Evolutionary conservation across 2,329 filamentous ascomycete species (phyloP), one percentile per base, ranked within the genome.

Genomic region (Onygenales sp.): DNA sequence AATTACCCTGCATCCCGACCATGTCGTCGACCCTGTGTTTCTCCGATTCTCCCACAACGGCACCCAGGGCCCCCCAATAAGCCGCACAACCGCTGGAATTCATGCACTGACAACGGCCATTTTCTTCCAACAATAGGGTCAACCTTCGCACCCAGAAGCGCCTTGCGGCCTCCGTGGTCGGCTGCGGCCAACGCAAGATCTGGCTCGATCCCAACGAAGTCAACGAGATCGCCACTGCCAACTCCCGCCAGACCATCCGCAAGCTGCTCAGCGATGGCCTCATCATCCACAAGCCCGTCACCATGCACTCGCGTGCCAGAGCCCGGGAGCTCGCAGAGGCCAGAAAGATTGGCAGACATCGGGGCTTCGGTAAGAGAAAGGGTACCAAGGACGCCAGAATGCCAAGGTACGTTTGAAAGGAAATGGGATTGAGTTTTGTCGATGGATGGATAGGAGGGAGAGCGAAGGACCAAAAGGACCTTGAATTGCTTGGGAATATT

Each of bases 291-390:
- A 98, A 98, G 86, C 94, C 94, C 73, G 91, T 96, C 73, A 96
- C 92, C 73, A 95, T 96, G 89, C 93, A 98, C 88, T 97, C 93
- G 68, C 88, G 94, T 79, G 85, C 88, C 70, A 89, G 93, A 72
- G 93, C 93, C 72, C 88, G 94, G 71, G 91, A 93, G 78, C 83
- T 98, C 76, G 95, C 87, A 77, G 88, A 88, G 63, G 88, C 93
- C 74, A 86, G 93, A 79, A 84, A 91, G 73, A 91, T 95, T 73
- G 93, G 93, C 74, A 85, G 93, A 79, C 93, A 98, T 84, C 87
- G 93, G 78, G 93, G 93, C 75, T 95, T 95, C 82, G 93, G 93
- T 88, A 98, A 98, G 90, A 89, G 93, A 79, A 98, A 98, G 92
- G 94, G 93, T 96, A 97, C 94, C 72, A 88, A 88, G 75, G 92